Percentiles rank a stretch among this genome's conserved stretches.
Evolutionary conservation across 345 rosid species (phyloP).

Genomic region (Sisymbrium irio): DNA sequence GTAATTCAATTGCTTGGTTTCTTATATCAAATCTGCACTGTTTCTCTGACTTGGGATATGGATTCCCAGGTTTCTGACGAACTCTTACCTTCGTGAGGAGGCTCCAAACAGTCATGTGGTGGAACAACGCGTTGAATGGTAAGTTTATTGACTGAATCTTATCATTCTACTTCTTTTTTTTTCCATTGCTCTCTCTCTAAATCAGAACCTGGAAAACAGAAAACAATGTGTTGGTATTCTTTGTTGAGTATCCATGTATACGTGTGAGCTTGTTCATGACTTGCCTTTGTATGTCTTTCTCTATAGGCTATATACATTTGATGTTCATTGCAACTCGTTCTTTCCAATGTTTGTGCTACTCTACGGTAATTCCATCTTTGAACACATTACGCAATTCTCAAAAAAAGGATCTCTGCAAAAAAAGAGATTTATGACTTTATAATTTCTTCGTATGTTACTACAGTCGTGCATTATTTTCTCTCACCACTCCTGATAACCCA

Average conservation of each 20-base stretch:
- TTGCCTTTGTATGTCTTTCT: conserved; percentile 7
- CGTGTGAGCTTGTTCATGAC: background rate
- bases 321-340: conserved; percentile 99
- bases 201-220: background rate
- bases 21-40: background rate
- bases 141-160: conserved; percentile 42
- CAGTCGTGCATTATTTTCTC: conserved; percentile 90
- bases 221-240: background rate
- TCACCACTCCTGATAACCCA: conserved; percentile 88
- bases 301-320: conserved; percentile 93
- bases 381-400: conserved; percentile 15
- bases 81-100: conserved; percentile 95
- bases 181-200: background rate
- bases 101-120: conserved; percentile 96
- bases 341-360: conserved; percentile 95
- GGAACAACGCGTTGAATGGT: conserved; percentile 99
- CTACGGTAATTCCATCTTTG: conserved; percentile 55
- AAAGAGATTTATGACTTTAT: background rate
- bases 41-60: conserved; percentile 18
- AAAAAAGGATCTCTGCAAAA: background rate
- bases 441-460: conserved; percentile 38
- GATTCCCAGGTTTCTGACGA: conserved; percentile 78
- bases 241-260: background rate
- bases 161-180: conserved; percentile 2
- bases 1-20: background rate